Base-by-base conservation (phyloP, 352 stramenopile species). In the Globisporangium radiosum region DNA sequence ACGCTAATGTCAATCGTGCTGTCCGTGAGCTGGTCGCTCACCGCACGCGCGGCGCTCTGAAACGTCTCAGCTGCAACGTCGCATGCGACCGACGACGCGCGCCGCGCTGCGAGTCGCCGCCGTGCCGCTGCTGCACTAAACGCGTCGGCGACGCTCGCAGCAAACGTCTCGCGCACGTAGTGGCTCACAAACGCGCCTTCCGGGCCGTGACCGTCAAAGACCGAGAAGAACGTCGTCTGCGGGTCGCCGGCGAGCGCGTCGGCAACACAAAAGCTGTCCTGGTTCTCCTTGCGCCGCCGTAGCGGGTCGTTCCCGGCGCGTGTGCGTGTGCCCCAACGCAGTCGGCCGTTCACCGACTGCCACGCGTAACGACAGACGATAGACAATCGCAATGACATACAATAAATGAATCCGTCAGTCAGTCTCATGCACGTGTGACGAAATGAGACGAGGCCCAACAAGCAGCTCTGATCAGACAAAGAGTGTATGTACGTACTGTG, bases 261-360 rank as follows among this genome's bases (percentile, higher is more conserved):
- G 53, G 66, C 73, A 15, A 93, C 70, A 44, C 72, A 88, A 42
- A 93, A 78, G 33, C 69, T 74, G 66, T 93, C 83, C 62, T 93
- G 83, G 64, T 93, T 93, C 65, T 93, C 81, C 49, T 93, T 93
- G 3, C 83, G 75, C n/a, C 83, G 77, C n/a, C 76, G 67, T 59
- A 93, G 56, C 11, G 79, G 72, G 59, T 93, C 83, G 60, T 87
- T 88, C 38, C 83, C 83, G 19, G 83, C 81, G 52, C 83, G 72
- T 6, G 67, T 82, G 43, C 74, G 66, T 25, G 63, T 59, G 17
- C 83, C 83, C 83, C 83, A 93, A 5, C 59, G 63, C 25, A 91
- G 61, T n/a, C 69, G 57, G 0, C 70, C 64, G 44, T 65, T 82
- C 3, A 60, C 9, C 0, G 83, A 86, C 59, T 74, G 19, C 19